Evolutionary conservation across 2,329 filamentous ascomycete species (phyloP).

Genomic region (Ceratocystis papillata): DNA sequence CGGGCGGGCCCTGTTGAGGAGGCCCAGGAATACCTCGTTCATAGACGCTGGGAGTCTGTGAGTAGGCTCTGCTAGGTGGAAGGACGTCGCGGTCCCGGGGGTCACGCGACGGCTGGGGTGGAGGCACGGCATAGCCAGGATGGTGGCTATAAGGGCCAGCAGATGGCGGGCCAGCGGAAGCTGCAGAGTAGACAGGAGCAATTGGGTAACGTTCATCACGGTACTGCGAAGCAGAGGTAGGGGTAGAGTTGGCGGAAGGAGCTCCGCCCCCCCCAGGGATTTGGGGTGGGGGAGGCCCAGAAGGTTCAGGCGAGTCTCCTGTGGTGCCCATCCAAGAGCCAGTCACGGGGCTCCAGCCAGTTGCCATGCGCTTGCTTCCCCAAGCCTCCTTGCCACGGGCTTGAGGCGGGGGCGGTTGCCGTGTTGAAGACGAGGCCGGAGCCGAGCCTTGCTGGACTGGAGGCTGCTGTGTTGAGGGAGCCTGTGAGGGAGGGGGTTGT

Average conservation of each 20-base stretch:
- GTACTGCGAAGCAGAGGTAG: slow-evolving; percentile 11
- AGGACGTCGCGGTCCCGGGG: slow-evolving; percentile 24
- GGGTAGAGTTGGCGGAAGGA: background rate
- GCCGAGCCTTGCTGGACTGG: slow-evolving; percentile 9
- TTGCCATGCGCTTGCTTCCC: slow-evolving; percentile 1
- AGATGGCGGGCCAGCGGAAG: slow-evolving; percentile 6
- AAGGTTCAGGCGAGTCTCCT: slow-evolving; percentile 8
- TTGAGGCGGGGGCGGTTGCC: slow-evolving; percentile 7
- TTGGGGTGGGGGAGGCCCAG: background rate
- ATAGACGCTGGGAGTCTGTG: slow-evolving; percentile 29
- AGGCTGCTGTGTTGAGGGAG: background rate
- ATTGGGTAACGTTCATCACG: slow-evolving; percentile 20
- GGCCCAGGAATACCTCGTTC: slow-evolving; percentile 28
- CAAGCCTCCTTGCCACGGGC: background rate
- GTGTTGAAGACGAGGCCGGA: background rate
- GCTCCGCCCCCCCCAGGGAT: background rate
- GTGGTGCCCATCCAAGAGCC: slow-evolving; percentile 1
- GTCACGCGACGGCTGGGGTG: slow-evolving; percentile 8
- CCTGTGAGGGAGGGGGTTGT: background rate
- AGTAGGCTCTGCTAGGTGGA: slow-evolving; percentile 25
- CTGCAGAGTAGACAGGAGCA: slow-evolving; percentile 8
- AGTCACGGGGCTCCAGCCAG: background rate
- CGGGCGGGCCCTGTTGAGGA: slow-evolving; percentile 30
- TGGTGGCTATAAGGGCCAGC: slow-evolving; percentile 16
- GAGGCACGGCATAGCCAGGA: slow-evolving; percentile 9